Evolutionary conservation across 345 rosid species (phyloP).

Genomic region (Arabidopsis arenosa): DNA sequence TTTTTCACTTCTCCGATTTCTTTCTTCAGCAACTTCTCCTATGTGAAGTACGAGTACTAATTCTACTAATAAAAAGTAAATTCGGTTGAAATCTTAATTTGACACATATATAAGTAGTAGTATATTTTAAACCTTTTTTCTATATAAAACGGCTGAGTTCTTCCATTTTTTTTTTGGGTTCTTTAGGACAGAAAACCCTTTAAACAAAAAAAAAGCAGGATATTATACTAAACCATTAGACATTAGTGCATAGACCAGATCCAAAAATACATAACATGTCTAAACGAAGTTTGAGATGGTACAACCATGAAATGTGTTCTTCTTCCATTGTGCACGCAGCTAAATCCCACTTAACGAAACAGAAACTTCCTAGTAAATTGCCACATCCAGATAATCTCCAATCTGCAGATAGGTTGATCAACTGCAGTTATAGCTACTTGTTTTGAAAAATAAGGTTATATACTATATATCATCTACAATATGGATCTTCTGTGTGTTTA

Average conservation of each 20-base stretch:
- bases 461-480: background rate
- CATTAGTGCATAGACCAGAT: constrained; percentile 22
- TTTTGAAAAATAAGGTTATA: background rate
- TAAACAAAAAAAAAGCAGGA: background rate
- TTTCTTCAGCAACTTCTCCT: background rate
- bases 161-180: background rate
- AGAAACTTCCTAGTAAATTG: constrained; percentile 46
- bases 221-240: constrained; percentile 15
- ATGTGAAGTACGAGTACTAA: background rate
- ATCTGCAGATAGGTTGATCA: constrained; percentile 55
- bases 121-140: background rate
- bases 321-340: constrained; percentile 18
- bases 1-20: background rate
- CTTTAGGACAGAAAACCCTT: background rate
- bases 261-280: constrained; percentile 35
- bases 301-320: constrained; percentile 26
- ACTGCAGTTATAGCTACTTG: constrained; percentile 19
- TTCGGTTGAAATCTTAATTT: background rate
- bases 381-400: constrained; percentile 95
- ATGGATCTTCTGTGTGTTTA: background rate
- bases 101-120: background rate
- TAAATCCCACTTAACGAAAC: constrained; percentile 11
- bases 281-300: constrained; percentile 22
- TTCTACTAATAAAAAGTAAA: background rate
- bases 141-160: background rate